Evolutionary conservation across 179 eudicot genomes (phyloP), one percentile per base, ranked within the genome.

Genomic region (Actinidia arguta): DNA sequence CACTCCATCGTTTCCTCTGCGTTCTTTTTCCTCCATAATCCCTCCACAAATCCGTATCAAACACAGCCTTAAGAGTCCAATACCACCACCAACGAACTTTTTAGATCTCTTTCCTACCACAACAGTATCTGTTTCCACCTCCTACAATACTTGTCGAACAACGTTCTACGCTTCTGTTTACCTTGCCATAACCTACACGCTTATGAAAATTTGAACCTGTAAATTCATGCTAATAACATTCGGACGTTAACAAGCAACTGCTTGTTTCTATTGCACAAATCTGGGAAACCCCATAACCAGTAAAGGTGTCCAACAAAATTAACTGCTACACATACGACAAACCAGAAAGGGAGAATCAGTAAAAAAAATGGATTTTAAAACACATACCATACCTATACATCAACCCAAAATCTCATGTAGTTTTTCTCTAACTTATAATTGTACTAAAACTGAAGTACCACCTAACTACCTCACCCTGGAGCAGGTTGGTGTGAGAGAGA

Each of bases 361-460:
- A 3, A 27, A 56, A 27, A 76, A 79, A 69, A 56, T 44, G 42
- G 71, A 55, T 70, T 67, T 14, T 58, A 24, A 80, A 80, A 46
- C 44, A 67, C 75, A 76, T 56, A 22, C 74, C 75, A 82, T 82
- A 82, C 84, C 84, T 82, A 76, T 82, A 82, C 84, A 82, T 55
- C 64, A 70, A 55, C 80, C 63, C 54, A 75, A 75, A 75, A 75
- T 59, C 64, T 51, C 10, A 66, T 54, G 46, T 82, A 76, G n/a
- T n/a, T n/a, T n/a, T n/a, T 82, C 76, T 56, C 84, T 76, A 82
- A 18, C 44, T 76, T 76, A 82, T 80, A 82, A 67, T 54, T 10
- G 20, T 66, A 76, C 55, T 76, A 47, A 67, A 67, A 62, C 8
- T 7, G 42, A n/a, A n/a, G 51, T 17, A 77, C 76, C 59, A 75